Base-by-base conservation (phyloP, 1,284 basidiomycete genomes). In the Cronartium quercuum region DNA sequence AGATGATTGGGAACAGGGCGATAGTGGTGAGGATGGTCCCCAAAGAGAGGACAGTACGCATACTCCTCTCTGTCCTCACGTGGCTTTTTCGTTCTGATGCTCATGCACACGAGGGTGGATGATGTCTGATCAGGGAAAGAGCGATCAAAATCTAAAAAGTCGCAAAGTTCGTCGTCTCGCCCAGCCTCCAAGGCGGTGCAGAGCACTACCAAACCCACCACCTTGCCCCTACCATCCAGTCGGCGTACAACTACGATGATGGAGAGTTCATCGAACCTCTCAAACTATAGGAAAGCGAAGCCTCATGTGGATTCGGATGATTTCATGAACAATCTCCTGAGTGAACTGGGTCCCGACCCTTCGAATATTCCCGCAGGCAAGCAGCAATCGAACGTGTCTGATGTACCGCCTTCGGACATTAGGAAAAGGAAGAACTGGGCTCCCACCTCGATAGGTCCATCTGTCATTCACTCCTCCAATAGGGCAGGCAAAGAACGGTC, bases 1-100 rank as follows among this genome's bases (percentile, higher is more conserved):
- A 86, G 94, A 98, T 78, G 94, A 95, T 79, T 97, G 92, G 89
- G 83, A 84, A 64, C 76, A 79, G 34, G 76, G 68, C 21, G 47
- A 58, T 41, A 73, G 62, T 15, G 81, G 81, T 12, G 82, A 83
- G 58, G 80, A 82, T 62, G 60, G 79, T 24, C 81, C 80, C 51
- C 82, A 83, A 69, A 82, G 82, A 42, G 80, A 83, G 42, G 51
- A 77, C 15, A 79, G 78, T 79, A 71, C 51, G 51, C 18, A 18
- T 55, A 6, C 3, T 55, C 29, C 51, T 55, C 51, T 55, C 51
- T 21, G 7, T 55, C 6, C 51, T 55, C 51, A 55, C 12, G 3
- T n/a, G 29, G 7, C 7, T 21, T n/a, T 29, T 15, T 13, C 47
- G 24, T 51, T 15, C 42, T 44, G 42, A 44, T 12, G n/a, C 51